Evolutionary conservation across 805 yeast genomes (phyloP).

Genomic region (Schwanniomyces sp.): DNA sequence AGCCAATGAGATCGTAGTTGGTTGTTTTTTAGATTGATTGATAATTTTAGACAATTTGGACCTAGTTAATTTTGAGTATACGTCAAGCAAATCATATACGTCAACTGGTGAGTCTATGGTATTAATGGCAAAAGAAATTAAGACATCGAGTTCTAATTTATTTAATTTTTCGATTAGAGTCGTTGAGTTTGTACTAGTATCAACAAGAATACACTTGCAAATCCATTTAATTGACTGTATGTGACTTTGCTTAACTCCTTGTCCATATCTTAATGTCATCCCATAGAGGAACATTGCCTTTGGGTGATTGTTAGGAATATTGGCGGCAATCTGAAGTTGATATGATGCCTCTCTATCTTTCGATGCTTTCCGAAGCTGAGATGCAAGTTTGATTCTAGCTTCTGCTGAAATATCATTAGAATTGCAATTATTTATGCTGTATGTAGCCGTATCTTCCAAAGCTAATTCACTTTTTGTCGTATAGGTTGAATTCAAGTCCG

Average conservation of each 20-base stretch:
- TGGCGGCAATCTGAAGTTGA: constrained; percentile 64
- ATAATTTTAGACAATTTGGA: constrained; percentile 26
- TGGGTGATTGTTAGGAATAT: constrained; percentile 53
- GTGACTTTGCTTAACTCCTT: constrained; percentile 62
- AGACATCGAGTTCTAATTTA: constrained; percentile 26
- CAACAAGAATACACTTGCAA: constrained; percentile 40
- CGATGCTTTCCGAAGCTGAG: constrained; percentile 53
- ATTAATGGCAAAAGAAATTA: constrained; percentile 23
- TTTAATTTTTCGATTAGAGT: constrained; percentile 23
- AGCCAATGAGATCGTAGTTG: constrained; percentile 49
- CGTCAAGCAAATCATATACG: constrained; percentile 27
- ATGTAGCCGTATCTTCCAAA: background rate
- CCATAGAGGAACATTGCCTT: constrained; percentile 70
- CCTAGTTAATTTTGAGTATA: constrained; percentile 24
- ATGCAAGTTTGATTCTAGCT: constrained; percentile 43
- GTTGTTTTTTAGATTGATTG: constrained; percentile 32
- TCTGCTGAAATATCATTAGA: constrained; percentile 24
- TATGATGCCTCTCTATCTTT: constrained; percentile 68
- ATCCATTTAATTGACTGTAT: constrained; percentile 60
- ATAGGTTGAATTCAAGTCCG: background rate
- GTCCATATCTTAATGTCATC: constrained; percentile 63
- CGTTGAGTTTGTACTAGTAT: constrained; percentile 3
- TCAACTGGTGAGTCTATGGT: constrained; percentile 27
- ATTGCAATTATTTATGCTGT: constrained; percentile 1
- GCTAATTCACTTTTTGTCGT: background rate